A percentile compares a stretch with the other conserved stretches of the same genome.
phyloP scores from a whole-genome alignment of 495 filamentous ascomycete genomes.

The Astrothelium macrocarpum region DNA sequence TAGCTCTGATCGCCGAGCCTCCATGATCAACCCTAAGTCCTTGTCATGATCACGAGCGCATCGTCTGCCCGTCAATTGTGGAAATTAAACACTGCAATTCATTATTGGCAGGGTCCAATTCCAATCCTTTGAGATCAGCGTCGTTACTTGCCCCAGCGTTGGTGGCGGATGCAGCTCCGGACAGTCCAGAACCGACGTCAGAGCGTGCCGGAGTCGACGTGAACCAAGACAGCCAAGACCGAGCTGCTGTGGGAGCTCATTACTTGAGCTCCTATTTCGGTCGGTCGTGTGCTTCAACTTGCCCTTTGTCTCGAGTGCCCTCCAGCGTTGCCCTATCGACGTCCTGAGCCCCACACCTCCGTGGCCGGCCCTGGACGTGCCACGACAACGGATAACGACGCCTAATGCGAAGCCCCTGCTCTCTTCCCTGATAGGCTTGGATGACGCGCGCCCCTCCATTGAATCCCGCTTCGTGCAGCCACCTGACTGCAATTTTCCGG shows the following conservation, averaged over 20 bases:
- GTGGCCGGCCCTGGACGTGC: not conserved
- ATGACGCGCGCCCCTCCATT: not conserved
- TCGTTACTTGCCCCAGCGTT: not conserved
- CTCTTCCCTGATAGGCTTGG: not conserved
- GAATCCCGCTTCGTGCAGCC: not conserved
- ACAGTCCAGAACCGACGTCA: not conserved
- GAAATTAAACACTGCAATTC: not conserved
- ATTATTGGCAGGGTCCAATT: not conserved
- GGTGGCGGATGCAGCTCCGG: not conserved
- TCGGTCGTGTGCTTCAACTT: not conserved
- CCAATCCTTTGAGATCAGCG: slow-evolving; percentile 3
- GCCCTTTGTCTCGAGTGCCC: not conserved
- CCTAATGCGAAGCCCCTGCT: not conserved
- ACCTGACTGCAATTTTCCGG: not conserved
- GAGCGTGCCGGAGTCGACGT: not conserved
- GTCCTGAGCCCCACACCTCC: slow-evolving; percentile 1
- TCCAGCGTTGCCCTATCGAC: not conserved
- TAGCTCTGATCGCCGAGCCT: not conserved
- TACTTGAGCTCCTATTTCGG: not conserved
- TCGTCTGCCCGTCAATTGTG: not conserved
- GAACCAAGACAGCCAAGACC: not conserved
- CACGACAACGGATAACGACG: slow-evolving; percentile 4
- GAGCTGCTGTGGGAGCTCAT: not conserved
- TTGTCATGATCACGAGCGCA: not conserved
- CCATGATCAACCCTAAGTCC: not conserved